Evolutionary conservation across 1,284 basidiomycete genomes (phyloP).

Genomic region (Rhodotorula sp.): DNA sequence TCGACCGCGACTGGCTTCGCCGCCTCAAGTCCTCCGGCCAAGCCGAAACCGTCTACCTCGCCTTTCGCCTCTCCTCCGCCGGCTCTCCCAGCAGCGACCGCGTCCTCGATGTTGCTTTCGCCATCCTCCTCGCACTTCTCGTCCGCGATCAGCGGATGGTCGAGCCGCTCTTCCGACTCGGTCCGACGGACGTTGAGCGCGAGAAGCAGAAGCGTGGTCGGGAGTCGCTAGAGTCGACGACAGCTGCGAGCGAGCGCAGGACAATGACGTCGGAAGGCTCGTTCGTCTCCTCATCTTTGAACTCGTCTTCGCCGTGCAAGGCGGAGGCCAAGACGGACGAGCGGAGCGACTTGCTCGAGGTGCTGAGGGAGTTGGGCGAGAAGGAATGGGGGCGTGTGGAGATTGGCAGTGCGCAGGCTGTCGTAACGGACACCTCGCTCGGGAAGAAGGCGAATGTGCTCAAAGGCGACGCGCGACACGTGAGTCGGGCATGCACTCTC

Average conservation of each 20-base stretch:
- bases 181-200: constrained; percentile 7
- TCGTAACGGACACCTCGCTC: neutral
- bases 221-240: neutral
- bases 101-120: constrained; percentile 29
- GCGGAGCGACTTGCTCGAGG: constrained; percentile 24
- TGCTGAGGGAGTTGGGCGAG: constrained; percentile 8
- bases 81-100: neutral
- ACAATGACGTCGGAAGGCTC: neutral
- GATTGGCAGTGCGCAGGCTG: constrained; percentile 1
- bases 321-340: neutral
- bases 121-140: constrained; percentile 24
- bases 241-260: neutral
- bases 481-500: neutral
- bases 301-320: constrained; percentile 7
- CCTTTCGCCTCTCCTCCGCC: constrained; percentile 5
- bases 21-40: constrained; percentile 32
- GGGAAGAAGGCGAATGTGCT: constrained; percentile 4
- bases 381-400: constrained; percentile 6
- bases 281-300: neutral
- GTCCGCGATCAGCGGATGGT: constrained; percentile 30
- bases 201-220: neutral
- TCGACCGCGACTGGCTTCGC: constrained; percentile 28
- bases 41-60: constrained; percentile 29
- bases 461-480: constrained; percentile 10
- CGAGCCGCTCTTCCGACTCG: constrained; percentile 32